A percentile compares a stretch with the other conserved stretches of the same genome.
Conservation (phyloP, 2,329 filamentous ascomycete species). For the Sporothrix inflata region DNA sequence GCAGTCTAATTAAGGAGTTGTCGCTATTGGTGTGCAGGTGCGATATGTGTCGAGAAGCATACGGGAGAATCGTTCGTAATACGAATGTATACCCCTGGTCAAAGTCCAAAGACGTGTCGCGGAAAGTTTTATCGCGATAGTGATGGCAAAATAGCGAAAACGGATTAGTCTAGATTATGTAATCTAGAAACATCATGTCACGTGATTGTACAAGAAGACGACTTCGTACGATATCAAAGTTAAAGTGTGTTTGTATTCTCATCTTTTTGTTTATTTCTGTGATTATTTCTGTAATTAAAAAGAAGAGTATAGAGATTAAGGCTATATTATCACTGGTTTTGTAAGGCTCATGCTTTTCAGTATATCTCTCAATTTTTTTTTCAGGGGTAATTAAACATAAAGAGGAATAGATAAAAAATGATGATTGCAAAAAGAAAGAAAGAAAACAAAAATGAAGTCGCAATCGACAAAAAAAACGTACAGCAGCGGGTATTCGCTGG, state of each 20-base stretch:
- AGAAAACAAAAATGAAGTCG: no score
- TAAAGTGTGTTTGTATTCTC: not conserved
- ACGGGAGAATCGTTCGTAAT: not conserved
- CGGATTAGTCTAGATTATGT: not conserved
- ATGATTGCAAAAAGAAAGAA: no score
- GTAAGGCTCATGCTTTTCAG: no score
- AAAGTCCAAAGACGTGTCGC: not conserved
- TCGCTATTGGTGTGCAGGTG: not conserved
- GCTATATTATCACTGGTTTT: no score
- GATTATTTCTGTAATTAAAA: not conserved
- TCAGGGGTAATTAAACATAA: no score
- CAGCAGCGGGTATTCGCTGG: no score
- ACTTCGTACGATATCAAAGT: not conserved
- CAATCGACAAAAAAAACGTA: no score
- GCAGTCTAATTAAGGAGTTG: not conserved
- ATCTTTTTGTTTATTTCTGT: not conserved
- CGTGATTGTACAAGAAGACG: not conserved
- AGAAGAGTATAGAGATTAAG: not conserved
- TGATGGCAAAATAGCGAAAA: not conserved
- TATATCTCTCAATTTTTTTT: no score
- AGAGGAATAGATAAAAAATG: no score
- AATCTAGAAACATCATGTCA: not conserved
- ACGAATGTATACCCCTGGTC: not conserved
- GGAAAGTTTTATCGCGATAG: slow-evolving; percentile 26
- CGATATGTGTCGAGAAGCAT: not conserved